These are phyloP conservation scores for Boletus reticulatus DNA, from an alignment of 768 basidiomycete species.

Conservation along the genomic window DNA sequence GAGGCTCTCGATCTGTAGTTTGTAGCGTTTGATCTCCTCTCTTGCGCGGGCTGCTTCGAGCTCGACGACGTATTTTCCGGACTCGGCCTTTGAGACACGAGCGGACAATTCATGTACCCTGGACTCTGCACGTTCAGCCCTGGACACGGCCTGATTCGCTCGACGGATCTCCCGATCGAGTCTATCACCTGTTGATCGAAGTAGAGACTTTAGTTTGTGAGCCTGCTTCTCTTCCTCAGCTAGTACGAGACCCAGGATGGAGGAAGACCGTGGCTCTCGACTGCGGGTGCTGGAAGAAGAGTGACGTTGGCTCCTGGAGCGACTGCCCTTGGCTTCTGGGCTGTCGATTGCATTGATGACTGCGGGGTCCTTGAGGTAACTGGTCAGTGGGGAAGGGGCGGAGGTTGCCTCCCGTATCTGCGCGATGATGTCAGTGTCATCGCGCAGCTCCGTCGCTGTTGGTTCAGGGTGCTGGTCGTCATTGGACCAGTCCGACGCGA, in stretches of 20 bases:
- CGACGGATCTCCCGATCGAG: constrained; percentile 56
- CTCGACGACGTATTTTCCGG: constrained; percentile 38
- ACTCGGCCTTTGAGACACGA: constrained; percentile 41
- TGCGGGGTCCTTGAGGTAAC: constrained; percentile 44
- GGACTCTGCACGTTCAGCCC: constrained; percentile 53
- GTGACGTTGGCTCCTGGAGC: constrained; percentile 27
- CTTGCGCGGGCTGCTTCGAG: constrained; percentile 39
- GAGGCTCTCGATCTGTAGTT: constrained; percentile 45
- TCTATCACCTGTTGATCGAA: constrained; percentile 49
- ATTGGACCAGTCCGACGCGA: constrained; percentile 16
- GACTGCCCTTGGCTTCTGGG: constrained; percentile 21
- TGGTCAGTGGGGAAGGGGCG: constrained; percentile 44
- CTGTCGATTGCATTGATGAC: constrained; percentile 36
- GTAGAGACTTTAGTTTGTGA: constrained; percentile 51
- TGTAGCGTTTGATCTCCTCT: constrained; percentile 47
- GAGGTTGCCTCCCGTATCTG: constrained; percentile 44
- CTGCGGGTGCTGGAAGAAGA: constrained; percentile 40
- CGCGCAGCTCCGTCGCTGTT: constrained; percentile 1
- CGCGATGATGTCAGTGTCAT: constrained; percentile 34
- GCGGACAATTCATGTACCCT: constrained; percentile 40
- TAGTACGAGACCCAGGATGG: constrained; percentile 43
- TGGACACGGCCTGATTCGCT: constrained; percentile 48
- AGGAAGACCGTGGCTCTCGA: constrained; percentile 37
- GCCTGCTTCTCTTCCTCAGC: constrained; percentile 57
- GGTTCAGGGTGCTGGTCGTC: constrained; percentile 15